Base-by-base conservation (phyloP, 23 red algal genomes). In the Gracilariopsis chorda region DNA sequence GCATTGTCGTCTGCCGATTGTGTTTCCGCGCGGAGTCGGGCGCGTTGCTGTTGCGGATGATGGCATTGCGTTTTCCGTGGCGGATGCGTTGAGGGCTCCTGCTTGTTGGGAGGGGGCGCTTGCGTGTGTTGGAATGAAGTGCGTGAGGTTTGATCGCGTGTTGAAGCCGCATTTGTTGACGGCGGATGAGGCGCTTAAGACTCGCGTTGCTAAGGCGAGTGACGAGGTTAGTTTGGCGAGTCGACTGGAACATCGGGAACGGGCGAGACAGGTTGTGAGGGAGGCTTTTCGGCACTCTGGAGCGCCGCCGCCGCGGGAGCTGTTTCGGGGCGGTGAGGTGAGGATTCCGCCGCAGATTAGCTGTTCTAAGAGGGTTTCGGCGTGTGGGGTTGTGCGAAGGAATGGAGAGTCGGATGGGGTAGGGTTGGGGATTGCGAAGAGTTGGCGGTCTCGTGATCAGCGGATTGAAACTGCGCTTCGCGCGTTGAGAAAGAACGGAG, bases 1-100 rank as follows among this genome's bases (percentile, higher is more conserved):
- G 57, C 33, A 62, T n/a, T 49, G 57, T n/a, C 52, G 56, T 14
- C 86, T 57, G 32, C 51, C 72, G 25, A 78, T 90, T 41, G 10
- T 64, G 86, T 90, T 90, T 59, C 86, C 86, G 35, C 67, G 70
- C 20, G 86, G 70, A 34, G 30, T 90, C 12, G 86, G 86, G 7
- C 48, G 70, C 39, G 86, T 60, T 7, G 28, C 63, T 35, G n/a
- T 51, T 2, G 52, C 20, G 8, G 86, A 90, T 44, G 23, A 44
- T 48, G 68, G 70, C 51, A 35, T 37, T 16, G 39, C 86, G 21
- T 77, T 90, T 37, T 28, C 48, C 9, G 12, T 19, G 17, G 51
- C 40, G 7, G 86, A 77, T 74, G 72, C 63, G 33, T 37, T 5
- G 11, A 34, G 33, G 16, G 86, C 86, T 29, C 86, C 86, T 35